Evolutionary conservation across 805 yeast species (phyloP).

Genomic region (Diddensiella santjacobensis): DNA sequence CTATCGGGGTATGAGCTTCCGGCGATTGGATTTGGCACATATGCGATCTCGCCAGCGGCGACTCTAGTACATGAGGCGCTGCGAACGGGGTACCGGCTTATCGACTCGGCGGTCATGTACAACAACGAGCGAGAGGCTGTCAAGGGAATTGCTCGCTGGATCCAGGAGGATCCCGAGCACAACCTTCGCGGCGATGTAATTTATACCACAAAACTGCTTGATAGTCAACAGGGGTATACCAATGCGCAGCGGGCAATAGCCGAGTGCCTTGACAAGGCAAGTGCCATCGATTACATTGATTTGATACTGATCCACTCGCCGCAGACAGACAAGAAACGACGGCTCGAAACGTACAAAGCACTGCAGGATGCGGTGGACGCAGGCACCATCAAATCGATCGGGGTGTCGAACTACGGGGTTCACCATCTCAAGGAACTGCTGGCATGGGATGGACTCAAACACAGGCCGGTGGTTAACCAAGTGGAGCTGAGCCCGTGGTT

Average conservation of each 20-base stretch:
- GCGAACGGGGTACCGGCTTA: slow-evolving; percentile 64
- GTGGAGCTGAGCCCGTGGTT: slow-evolving; percentile 87
- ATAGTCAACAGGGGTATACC: slow-evolving; percentile 49
- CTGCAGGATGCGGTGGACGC: slow-evolving; percentile 51
- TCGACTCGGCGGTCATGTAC: slow-evolving; percentile 67
- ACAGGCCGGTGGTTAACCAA: slow-evolving; percentile 72
- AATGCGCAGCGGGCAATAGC: slow-evolving; percentile 44
- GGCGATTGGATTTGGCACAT: slow-evolving; percentile 4
- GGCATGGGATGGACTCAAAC: slow-evolving; percentile 43
- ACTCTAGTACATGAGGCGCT: slow-evolving; percentile 41
- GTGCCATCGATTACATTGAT: slow-evolving; percentile 53
- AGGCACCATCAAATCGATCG: slow-evolving; percentile 51
- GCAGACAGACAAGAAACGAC: slow-evolving; percentile 19
- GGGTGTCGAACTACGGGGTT: slow-evolving; percentile 62
- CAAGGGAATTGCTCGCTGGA: slow-evolving; percentile 52
- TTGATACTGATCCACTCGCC: slow-evolving; percentile 62
- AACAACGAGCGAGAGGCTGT: slow-evolving; percentile 60
- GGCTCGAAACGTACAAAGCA: slow-evolving; percentile 52
- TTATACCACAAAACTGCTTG: slow-evolving; percentile 65
- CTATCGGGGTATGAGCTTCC: slow-evolving; percentile 1
- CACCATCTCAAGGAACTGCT: slow-evolving; percentile 54
- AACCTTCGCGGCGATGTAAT: slow-evolving; percentile 46
- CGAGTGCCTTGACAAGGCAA: slow-evolving; percentile 47
- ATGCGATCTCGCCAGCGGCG: slow-evolving; percentile 9
- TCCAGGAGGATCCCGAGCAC: slow-evolving; percentile 47